A percentile compares a stretch with the other conserved stretches of the same genome.
Conservation (phyloP, 345 rosid species). For the Lepidium sativum region DNA sequence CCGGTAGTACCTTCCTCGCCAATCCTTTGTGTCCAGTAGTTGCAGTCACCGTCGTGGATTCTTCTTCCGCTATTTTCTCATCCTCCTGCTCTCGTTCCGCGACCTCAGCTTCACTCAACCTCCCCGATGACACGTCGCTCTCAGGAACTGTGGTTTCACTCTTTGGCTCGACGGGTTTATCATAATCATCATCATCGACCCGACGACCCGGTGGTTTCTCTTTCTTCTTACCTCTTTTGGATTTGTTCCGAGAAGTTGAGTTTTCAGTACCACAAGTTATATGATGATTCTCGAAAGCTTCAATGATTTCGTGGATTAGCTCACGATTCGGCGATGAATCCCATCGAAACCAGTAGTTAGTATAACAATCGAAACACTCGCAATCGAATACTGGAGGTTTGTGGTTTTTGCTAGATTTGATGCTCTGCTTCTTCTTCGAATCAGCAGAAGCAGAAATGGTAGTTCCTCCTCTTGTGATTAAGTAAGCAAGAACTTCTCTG, state of each 20-base stretch:
- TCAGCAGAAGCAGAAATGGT: constrained; percentile 14
- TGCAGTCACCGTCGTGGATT: constrained; percentile 14
- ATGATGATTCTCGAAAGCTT: constrained; percentile 72
- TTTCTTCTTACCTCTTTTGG: constrained; percentile 32
- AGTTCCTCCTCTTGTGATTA: constrained; percentile 46
- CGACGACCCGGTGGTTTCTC: constrained; percentile 39
- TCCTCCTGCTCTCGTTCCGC: constrained; percentile 1
- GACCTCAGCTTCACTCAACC: constrained; percentile 18
- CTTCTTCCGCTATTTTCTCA: not conserved
- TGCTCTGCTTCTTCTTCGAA: constrained; percentile 28
- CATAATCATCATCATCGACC: not conserved
- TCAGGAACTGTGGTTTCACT: not conserved
- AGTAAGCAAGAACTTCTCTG: constrained; percentile 82
- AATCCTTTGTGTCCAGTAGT: constrained; percentile 49
- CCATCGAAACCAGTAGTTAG: constrained; percentile 84
- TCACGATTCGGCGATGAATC: constrained; percentile 83
- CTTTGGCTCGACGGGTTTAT: not conserved
- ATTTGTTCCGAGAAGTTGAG: constrained; percentile 23
- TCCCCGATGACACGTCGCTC: constrained; percentile 13
- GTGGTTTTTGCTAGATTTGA: constrained; percentile 23
- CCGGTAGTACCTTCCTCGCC: constrained; percentile 94
- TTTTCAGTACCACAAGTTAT: constrained; percentile 30
- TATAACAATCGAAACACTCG: constrained; percentile 85
- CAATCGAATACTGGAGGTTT: constrained; percentile 53
- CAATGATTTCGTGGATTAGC: constrained; percentile 69